A percentile compares a stretch with the other conserved stretches of the same genome.
Conservation (phyloP, 2,329 filamentous ascomycete genomes). For the Cryphonectria nitschkei region DNA sequence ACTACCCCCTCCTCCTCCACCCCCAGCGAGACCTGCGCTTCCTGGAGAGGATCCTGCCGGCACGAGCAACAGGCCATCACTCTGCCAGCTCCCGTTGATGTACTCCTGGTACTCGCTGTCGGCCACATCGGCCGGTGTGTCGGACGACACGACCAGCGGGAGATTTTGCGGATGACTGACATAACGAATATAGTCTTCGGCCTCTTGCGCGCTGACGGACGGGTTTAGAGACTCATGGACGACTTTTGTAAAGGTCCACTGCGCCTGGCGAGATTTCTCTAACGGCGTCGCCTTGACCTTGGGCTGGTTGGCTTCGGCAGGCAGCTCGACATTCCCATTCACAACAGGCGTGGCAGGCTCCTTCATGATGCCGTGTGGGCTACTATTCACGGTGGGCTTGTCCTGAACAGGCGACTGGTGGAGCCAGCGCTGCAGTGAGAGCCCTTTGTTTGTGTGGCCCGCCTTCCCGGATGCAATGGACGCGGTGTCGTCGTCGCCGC, state of each 20-base stretch:
- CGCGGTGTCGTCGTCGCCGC: slow-evolving; percentile 45
- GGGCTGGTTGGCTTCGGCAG: slow-evolving; percentile 28
- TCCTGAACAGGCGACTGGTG: slow-evolving; percentile 48
- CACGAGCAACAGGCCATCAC: slow-evolving; percentile 57
- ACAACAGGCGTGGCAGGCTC: slow-evolving; percentile 38
- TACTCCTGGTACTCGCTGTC: slow-evolving; percentile 80
- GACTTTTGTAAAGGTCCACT: slow-evolving; percentile 87
- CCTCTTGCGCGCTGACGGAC: slow-evolving; percentile 74
- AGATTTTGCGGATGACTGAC: slow-evolving; percentile 87
- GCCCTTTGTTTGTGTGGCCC: slow-evolving; percentile 46
- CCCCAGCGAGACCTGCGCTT: slow-evolving; percentile 38
- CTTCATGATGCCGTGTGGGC: slow-evolving; percentile 61
- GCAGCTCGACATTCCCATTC: slow-evolving; percentile 31
- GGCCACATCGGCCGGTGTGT: slow-evolving; percentile 59
- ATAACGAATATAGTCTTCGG: slow-evolving; percentile 86
- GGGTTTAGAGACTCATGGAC: slow-evolving; percentile 86
- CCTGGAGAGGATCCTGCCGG: slow-evolving; percentile 58
- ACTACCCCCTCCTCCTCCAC: neutral
- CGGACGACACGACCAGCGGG: slow-evolving; percentile 76
- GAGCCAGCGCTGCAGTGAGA: slow-evolving; percentile 66
- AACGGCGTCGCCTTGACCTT: slow-evolving; percentile 61
- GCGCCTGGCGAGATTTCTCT: slow-evolving; percentile 80
- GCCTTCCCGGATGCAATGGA: slow-evolving; percentile 43
- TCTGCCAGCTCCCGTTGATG: slow-evolving; percentile 68
- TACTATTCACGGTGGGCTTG: slow-evolving; percentile 31